Percentiles rank a stretch among this genome's conserved stretches.
Conservation (phyloP, 1,284 basidiomycete genomes). For the Clitocybe nebularis region DNA sequence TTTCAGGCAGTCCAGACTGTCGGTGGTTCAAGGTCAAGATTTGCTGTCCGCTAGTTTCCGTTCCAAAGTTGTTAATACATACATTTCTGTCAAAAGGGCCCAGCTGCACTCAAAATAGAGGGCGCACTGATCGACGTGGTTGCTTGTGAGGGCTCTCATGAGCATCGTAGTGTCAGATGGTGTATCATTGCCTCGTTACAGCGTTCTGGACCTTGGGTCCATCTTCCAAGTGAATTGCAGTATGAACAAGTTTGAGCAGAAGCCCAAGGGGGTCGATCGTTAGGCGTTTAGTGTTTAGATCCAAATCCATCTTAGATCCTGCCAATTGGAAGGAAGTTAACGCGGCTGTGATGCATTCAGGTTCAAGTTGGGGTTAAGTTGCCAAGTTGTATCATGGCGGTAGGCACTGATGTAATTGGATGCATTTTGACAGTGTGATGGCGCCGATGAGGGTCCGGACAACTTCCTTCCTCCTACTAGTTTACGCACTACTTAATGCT, state of each 20-base stretch:
- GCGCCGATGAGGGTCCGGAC: conserved; percentile 2
- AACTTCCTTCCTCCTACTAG: neutral
- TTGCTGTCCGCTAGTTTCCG: too few relatives aligned
- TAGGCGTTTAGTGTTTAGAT: conserved; percentile 1
- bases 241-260: neutral
- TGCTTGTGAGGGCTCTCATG: too few relatives aligned
- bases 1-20: too few relatives aligned
- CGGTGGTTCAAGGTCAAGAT: too few relatives aligned
- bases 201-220: neutral
- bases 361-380: neutral
- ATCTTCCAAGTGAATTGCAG: neutral
- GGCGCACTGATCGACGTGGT: too few relatives aligned
- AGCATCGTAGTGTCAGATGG: neutral
- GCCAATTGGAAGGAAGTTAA: neutral
- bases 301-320: neutral
- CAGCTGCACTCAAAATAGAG: too few relatives aligned
- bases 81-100: too few relatives aligned
- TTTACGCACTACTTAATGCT: neutral
- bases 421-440: neutral
- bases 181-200: too few relatives aligned
- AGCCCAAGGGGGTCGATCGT: conserved; percentile 1
- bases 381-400: neutral
- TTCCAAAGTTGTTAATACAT: too few relatives aligned
- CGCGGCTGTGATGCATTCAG: neutral
- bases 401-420: conserved; percentile 1